Base-by-base conservation (phyloP, 176 grass and related monocot species). In the Themeda triandra region DNA sequence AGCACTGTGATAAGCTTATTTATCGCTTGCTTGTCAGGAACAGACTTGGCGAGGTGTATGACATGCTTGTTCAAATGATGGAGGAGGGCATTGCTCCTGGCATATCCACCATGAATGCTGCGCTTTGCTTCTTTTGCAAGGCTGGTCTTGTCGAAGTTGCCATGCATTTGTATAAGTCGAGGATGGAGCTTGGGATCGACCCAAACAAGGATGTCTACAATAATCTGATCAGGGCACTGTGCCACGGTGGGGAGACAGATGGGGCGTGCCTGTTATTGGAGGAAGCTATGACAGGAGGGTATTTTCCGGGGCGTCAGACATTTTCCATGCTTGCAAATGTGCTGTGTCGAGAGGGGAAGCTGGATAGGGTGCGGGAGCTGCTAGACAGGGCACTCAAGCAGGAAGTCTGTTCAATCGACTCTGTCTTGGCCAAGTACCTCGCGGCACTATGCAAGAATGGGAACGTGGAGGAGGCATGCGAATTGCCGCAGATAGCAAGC, bases 111-210 rank as follows among this genome's bases (percentile, higher is more conserved):
- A 98, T 98, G 96, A 93, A 91, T 81, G 85, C 93, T 23, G 58
- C 82, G 2, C 93, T 98, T 77, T 88, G 96, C 75, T 98, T 98
- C 88, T 95, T 98, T 86, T 98, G 96, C 86, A 98, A 98, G 64
- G 93, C 96, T 18, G 96, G 96, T 28, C 85, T 98, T 71, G 96
- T 96, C 27, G 96, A 98, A 83, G 91, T 95, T 14, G 93, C 96
- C 6, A 65, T 87, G 37, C 72, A 94, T 69, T 85, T 98, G 56
- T 98, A 95, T 83, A 84, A 80, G 69, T 93, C 89, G 15, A 87
- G 91, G 66, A 60, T 69, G 77, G 91, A 98, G 18, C 87, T 98
- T 28, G 96, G 96, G 37, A 87, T 98, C 74, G 84, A 94, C 84
- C 96, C 96, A 63, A 87, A 71, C 44, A 77, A 66, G 35, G 68